phyloP scores from a whole-genome alignment of 1,139 yeast genomes.

The Taphrina deformans region DNA sequence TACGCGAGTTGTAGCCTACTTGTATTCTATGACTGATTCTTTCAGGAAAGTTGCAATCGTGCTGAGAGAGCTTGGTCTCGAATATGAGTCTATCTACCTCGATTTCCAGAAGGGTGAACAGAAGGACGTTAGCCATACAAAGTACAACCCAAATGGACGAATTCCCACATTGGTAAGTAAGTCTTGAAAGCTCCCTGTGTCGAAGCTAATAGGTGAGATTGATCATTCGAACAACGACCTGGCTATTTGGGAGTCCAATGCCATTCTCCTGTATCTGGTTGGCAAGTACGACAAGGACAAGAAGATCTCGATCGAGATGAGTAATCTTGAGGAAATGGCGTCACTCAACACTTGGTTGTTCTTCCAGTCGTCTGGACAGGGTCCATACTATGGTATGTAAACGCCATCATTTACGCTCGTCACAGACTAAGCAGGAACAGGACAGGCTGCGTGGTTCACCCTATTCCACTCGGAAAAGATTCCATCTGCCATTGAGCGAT shows the following conservation, averaged over 20 bases:
- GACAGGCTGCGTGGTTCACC: constrained; percentile 91
- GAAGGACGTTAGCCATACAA: constrained; percentile 19
- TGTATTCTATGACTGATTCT: not conserved
- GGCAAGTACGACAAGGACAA: constrained; percentile 67
- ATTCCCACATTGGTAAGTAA: constrained; percentile 26
- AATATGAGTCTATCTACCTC: constrained; percentile 76
- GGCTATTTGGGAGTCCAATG: constrained; percentile 37
- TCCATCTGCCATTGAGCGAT: constrained; percentile 85
- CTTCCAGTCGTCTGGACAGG: constrained; percentile 90
- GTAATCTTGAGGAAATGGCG: constrained; percentile 78
- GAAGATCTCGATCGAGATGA: constrained; percentile 70
- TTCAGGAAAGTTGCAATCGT: constrained; percentile 84
- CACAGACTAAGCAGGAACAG: constrained; percentile 44
- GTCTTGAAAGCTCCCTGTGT: not conserved
- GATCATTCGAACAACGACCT: constrained; percentile 33
- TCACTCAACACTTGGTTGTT: constrained; percentile 79
- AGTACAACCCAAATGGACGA: constrained; percentile 36
- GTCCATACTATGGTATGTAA: constrained; percentile 2
- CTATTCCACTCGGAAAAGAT: constrained; percentile 86
- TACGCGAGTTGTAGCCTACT: not conserved
- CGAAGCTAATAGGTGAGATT: not conserved
- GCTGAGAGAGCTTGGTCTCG: constrained; percentile 71
- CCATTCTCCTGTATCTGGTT: constrained; percentile 47
- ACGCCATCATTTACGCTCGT: not conserved
- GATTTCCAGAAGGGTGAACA: constrained; percentile 54